Base-by-base conservation (phyloP, 306 rosid species). In the Argentina anserina region DNA sequence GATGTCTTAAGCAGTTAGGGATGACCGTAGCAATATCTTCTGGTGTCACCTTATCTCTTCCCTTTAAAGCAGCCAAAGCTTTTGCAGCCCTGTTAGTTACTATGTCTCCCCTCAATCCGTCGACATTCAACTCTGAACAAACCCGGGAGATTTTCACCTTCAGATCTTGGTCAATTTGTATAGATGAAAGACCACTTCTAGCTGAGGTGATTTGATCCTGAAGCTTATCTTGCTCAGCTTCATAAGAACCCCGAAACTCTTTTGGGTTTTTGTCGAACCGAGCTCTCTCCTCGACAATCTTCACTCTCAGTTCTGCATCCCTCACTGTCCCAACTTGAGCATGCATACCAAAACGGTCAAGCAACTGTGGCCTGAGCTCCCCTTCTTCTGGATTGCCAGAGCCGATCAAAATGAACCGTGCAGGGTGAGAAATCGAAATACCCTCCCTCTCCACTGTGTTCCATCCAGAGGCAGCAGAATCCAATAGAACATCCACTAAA, bases 381-480 rank as follows among this genome's bases (percentile, higher is more conserved):
- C 98, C 98, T 85, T 94, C 98, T 84, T 91, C 98, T 2, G 98
- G 98, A 75, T 94, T 94, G 28, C 98, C 98, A 0, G 97, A 94
- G 64, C 97, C 98, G 34, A 93, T 93, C 62, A 93, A 75, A 73
- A 93, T 93, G 75, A 93, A 93, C 63, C 96, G 87, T 33, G 98
- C 98, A 3, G 98, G 98, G 72, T 93, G 98, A 1, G 96, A 86
- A 76, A 93, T 91, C 9, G 98, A 91, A 60, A 91, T 93, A 58
- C 98, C 98, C 79, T 93, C 98, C 74, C 98, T 87, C 83, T 93
- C 98, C 58, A 93, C 98, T 6, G 97, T 93, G 87, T 93, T 93
- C 98, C 98, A 93, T 53, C 98, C 98, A 5, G 98, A 93, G 60
- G 98, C 98, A 17, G 98, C 97, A 65, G 97, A 93, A 84, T 93